Base-by-base conservation (phyloP, 1,284 basidiomycete genomes). In the Cutaneotrichosporon sp. region DNA sequence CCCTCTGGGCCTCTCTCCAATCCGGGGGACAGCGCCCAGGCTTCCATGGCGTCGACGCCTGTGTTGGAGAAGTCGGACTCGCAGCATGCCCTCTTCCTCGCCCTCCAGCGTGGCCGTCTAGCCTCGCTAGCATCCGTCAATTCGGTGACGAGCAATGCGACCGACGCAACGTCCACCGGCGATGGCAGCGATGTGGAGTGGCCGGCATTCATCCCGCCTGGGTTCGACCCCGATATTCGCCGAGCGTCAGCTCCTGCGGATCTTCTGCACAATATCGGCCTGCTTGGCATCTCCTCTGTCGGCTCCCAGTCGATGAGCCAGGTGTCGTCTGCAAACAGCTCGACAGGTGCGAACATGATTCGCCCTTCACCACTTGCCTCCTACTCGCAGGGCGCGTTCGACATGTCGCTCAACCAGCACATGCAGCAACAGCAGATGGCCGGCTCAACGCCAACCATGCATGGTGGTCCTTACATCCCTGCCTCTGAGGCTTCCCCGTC, bases 41-140 rank as follows among this genome's bases (percentile, higher is more conserved):
- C 20, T 10, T 43, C 31, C 6, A n/a, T 29, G 34, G 24, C 44
- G 16, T 29, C 42, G 25, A 56, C 49, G 9, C 46, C 43, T 1
- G 33, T 46, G 16, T 20, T 38, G 17, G 19, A 22, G 9, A 48
- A 49, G n/a, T 9, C 12, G 34, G 57, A 55, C 47, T 35, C 57
- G 24, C 48, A 58, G 29, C 62, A 64, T 17, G 60, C 63, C 42
- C 34, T 65, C 25, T 67, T 53, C 49, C 47, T 63, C 51, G 57
- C 62, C 3, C 59, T 70, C 52, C 62, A 66, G 53, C 50, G 67
- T 33, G 68, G 67, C 11, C 57, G 70, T n/a, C 42, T 70, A 34
- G 65, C 63, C 4, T 64, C 62, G 41, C 56, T 72, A n/a, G 70
- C 68, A 2, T 50, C 46, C 10, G 48, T 60, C 34, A 50, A 53